These are phyloP conservation scores for Cordia subcordata DNA, from an alignment of 257 asterid species.

Conservation along the genomic window DNA sequence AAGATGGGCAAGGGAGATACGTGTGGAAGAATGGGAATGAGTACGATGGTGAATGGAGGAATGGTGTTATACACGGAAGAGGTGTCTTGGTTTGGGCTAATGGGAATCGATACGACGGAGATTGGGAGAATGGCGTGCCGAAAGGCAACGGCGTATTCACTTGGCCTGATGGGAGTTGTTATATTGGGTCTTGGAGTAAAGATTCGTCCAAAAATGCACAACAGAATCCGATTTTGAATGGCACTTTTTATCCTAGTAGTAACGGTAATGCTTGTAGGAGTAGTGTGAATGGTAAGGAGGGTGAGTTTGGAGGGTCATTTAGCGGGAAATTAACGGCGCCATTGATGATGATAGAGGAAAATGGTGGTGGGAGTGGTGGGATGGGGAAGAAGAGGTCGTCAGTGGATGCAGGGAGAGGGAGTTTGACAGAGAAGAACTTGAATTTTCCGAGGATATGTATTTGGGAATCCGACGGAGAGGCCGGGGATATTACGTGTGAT, in stretches of 20 bases:
- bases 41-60: slow-evolving; percentile 85
- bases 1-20: slow-evolving; percentile 86
- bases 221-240: slow-evolving; percentile 46
- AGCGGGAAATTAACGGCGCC: slow-evolving; percentile 42
- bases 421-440: slow-evolving; percentile 50
- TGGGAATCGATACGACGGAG: slow-evolving; percentile 76
- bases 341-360: slow-evolving; percentile 39
- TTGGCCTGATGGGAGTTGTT: slow-evolving; percentile 92
- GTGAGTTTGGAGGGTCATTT: slow-evolving; percentile 34
- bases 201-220: slow-evolving; percentile 28
- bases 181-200: slow-evolving; percentile 65
- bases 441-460: slow-evolving; percentile 79
- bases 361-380: slow-evolving; percentile 38
- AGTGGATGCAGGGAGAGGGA: slow-evolving; percentile 40
- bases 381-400: slow-evolving; percentile 70
- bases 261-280: slow-evolving; percentile 26
- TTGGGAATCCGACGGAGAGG: slow-evolving; percentile 98
- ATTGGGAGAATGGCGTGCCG: slow-evolving; percentile 82
- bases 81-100: slow-evolving; percentile 81
- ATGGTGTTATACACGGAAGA: slow-evolving; percentile 73
- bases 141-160: slow-evolving; percentile 84
- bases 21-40: slow-evolving; percentile 84
- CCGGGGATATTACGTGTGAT: slow-evolving; percentile 96
- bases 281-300: slow-evolving; percentile 18
- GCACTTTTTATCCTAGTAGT: slow-evolving; percentile 68